Conservation (phyloP, 352 stramenopile genomes). For the Pythium grandisporangium region DNA sequence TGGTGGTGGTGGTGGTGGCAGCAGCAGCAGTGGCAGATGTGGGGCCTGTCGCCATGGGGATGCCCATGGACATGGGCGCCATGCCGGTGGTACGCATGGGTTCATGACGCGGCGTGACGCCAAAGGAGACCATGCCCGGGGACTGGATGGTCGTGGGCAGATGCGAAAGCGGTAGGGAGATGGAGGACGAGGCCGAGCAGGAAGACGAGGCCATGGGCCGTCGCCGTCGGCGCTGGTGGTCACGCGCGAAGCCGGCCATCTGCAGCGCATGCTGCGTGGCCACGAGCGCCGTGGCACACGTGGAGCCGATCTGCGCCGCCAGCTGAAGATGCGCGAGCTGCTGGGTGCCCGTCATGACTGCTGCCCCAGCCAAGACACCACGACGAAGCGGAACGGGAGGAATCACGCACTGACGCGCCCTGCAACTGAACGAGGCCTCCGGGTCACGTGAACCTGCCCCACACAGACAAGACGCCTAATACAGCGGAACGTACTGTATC, state of each 20-base stretch:
- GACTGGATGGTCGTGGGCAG: no score
- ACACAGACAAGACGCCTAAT: no score
- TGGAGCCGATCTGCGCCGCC: conserved; percentile 54
- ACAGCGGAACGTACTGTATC: no score
- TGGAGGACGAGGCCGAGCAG: no score
- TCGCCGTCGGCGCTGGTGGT: no score
- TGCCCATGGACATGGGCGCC: conserved; percentile 1
- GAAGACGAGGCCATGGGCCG: no score
- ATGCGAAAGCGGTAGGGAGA: no score
- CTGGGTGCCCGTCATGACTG: conserved; percentile 2
- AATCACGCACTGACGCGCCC: no score
- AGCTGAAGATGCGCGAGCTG: conserved; percentile 52
- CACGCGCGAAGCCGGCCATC: conserved; percentile 13
- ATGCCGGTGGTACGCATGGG: conserved; percentile 4
- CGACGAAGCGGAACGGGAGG: no score
- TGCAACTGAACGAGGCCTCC: no score
- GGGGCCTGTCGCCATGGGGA: conserved; percentile 4
- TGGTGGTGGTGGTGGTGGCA: conserved; percentile 3
- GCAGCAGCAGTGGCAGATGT: no score
- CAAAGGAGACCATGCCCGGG: background rate
- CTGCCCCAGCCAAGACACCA: background rate
- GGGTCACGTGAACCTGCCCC: no score
- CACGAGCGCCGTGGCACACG: conserved; percentile 57
- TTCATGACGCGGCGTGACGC: conserved; percentile 1
- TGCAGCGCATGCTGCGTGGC: conserved; percentile 52